Base-by-base conservation (phyloP, 2,329 filamentous ascomycete species). In the Acephala macrosclerotiorum region DNA sequence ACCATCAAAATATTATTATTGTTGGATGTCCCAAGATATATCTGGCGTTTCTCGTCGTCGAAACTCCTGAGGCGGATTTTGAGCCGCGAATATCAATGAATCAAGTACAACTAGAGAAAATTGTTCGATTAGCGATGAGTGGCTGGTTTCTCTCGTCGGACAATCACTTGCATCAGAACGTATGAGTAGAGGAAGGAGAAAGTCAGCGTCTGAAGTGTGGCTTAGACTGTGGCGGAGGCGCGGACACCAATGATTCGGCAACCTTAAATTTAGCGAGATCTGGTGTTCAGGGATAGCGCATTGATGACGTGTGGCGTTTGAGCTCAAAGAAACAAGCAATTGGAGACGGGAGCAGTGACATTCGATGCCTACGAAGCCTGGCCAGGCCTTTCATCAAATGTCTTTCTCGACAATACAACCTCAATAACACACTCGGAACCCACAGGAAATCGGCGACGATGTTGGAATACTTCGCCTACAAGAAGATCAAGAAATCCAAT, bases 381-480 rank as follows among this genome's bases (percentile, higher is more conserved):
- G 45, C n/a, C n/a, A 14, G 38, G 11, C n/a, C 12, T 49, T 22
- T 22, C n/a, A 14, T 47, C 42, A 16, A 16, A 42, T 49, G n/a
- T 49, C n/a, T 49, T 25, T 22, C n/a, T 3, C 45, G 2, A 22
- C 45, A 49, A 11, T 14, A 25, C 20, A 49, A 22, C 20, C n/a
- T 22, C 29, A 9, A 33, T 33, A 11, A 49, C 14, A 42, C 14
- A 16, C 38, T 33, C 9, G 29, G 9, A 33, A 49, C 11, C 11
- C 45, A 6, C n/a, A 5, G n/a, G 20, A 49, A 25, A 49, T 3
- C 20, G n/a, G 45, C 45, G 25, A 22, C n/a, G 58, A 90, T 90
- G 88, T 74, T 90, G 67, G 87, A 90, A 76, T 89, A 87, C 76
- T 85, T 90, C 70, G 79, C 82, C 40, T 85, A 84, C 79, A 89